phyloP scores from a whole-genome alignment of 169 alveolate genomes.

The Plasmodium relictum region DNA sequence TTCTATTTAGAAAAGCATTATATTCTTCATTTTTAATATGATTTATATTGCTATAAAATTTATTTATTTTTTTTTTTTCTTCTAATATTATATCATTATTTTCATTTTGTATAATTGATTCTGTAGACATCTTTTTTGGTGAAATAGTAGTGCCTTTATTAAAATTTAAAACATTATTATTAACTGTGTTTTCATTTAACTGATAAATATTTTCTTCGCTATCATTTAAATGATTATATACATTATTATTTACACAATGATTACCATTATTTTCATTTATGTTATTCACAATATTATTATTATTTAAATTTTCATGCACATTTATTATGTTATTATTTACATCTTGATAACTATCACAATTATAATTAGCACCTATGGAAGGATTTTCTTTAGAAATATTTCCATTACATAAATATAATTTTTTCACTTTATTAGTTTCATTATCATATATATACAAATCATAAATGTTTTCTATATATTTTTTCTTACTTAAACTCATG shows the following conservation, averaged over 20 bases:
- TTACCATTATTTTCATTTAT: background rate
- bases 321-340: background rate
- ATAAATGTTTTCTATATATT: background rate
- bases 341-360: background rate
- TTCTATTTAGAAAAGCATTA: slow-evolving; percentile 1
- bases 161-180: background rate
- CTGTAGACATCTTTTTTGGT: background rate
- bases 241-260: background rate
- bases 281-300: background rate
- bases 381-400: slow-evolving; percentile 10
- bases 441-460: slow-evolving; percentile 51
- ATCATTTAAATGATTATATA: background rate
- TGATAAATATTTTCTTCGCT: background rate
- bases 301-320: background rate
- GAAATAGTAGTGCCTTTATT: background rate
- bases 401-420: slow-evolving; percentile 31
- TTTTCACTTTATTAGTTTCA: slow-evolving; percentile 33
- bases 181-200: background rate
- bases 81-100: background rate
- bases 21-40: background rate
- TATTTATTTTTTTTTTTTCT: background rate
- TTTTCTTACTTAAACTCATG: slow-evolving; percentile 27
- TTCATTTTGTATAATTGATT: background rate
- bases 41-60: background rate
- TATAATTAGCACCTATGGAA: slow-evolving; percentile 7